Percentiles rank a stretch among this genome's conserved stretches.
phyloP scores from a whole-genome alignment of 495 filamentous ascomycete genomes.

The Podospora appendiculata region DNA sequence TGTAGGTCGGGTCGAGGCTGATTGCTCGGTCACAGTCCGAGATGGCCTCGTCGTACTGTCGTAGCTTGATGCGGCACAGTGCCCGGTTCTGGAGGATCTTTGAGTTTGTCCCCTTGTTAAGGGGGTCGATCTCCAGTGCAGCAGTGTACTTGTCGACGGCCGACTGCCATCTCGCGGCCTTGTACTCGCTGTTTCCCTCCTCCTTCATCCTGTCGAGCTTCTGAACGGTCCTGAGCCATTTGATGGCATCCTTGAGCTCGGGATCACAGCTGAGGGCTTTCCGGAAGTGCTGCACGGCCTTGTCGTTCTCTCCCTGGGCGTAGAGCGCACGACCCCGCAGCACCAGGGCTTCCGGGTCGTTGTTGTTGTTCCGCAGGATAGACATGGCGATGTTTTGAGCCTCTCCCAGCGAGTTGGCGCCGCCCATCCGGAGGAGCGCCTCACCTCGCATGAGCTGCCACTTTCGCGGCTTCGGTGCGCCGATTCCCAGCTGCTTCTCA shows the following conservation, averaged over 20 bases:
- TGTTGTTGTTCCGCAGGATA: slow-evolving; percentile 73
- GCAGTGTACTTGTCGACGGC: slow-evolving; percentile 78
- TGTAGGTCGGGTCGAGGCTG: slow-evolving; percentile 72
- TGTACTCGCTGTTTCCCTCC: slow-evolving; percentile 86
- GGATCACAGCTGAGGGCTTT: slow-evolving; percentile 87
- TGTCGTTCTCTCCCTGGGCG: slow-evolving; percentile 85
- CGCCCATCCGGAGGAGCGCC: slow-evolving; percentile 91
- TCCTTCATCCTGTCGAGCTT: slow-evolving; percentile 91
- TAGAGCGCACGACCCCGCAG: slow-evolving; percentile 84
- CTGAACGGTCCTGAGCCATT: slow-evolving; percentile 76
- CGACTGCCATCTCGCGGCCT: slow-evolving; percentile 65
- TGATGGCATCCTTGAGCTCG: slow-evolving; percentile 77
- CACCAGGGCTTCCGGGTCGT: slow-evolving; percentile 89
- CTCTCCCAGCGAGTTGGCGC: slow-evolving; percentile 78
- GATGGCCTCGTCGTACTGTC: slow-evolving; percentile 72
- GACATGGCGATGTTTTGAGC: slow-evolving; percentile 88
- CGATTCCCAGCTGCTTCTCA: slow-evolving; percentile 63
- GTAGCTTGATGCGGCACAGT: slow-evolving; percentile 68
- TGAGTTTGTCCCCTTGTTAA: slow-evolving; percentile 87
- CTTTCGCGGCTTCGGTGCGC: slow-evolving; percentile 73
- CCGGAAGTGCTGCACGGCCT: slow-evolving; percentile 87
- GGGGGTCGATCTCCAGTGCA: slow-evolving; percentile 80
- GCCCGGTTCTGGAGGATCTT: slow-evolving; percentile 93
- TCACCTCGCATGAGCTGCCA: slow-evolving; percentile 91
- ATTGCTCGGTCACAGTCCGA: slow-evolving; percentile 83